These are phyloP conservation scores for Ganoderma leucocontextum DNA, from an alignment of 1,284 basidiomycete species.

Conservation along the genomic window DNA sequence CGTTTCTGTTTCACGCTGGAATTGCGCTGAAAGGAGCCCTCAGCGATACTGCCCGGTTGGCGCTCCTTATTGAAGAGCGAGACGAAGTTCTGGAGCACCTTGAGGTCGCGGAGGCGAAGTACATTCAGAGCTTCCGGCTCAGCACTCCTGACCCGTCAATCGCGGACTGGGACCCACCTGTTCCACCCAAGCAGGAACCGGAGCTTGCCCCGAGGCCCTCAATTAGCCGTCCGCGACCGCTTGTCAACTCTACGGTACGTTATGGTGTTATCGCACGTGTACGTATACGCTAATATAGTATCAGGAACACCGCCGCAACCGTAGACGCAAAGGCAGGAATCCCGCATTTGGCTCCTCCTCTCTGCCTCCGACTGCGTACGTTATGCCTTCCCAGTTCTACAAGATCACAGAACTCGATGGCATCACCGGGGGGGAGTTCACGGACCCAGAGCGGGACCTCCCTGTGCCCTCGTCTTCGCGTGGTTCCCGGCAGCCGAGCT, in stretches of 20 bases:
- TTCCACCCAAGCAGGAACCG: constrained; percentile 42
- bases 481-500: constrained; percentile 49
- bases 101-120: constrained; percentile 80
- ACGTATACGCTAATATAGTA: neutral
- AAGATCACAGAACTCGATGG: constrained; percentile 69
- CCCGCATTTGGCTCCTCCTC: constrained; percentile 71
- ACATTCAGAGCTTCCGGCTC: constrained; percentile 78
- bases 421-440: constrained; percentile 66
- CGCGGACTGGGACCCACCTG: constrained; percentile 46
- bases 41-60: constrained; percentile 75
- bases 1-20: neutral
- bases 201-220: neutral
- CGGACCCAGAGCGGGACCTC: constrained; percentile 44
- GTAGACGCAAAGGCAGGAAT: constrained; percentile 57
- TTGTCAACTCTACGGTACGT: constrained; percentile 55
- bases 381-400: constrained; percentile 82
- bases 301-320: constrained; percentile 41
- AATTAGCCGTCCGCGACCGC: constrained; percentile 48
- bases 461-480: constrained; percentile 36
- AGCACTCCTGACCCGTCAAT: constrained; percentile 69
- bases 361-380: constrained; percentile 76
- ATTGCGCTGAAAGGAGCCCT: neutral
- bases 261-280: neutral
- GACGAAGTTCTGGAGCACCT: constrained; percentile 78
- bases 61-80: constrained; percentile 73